phyloP scores from a whole-genome alignment of 2,329 filamentous ascomycete genomes.

The Xylaria sp. region DNA sequence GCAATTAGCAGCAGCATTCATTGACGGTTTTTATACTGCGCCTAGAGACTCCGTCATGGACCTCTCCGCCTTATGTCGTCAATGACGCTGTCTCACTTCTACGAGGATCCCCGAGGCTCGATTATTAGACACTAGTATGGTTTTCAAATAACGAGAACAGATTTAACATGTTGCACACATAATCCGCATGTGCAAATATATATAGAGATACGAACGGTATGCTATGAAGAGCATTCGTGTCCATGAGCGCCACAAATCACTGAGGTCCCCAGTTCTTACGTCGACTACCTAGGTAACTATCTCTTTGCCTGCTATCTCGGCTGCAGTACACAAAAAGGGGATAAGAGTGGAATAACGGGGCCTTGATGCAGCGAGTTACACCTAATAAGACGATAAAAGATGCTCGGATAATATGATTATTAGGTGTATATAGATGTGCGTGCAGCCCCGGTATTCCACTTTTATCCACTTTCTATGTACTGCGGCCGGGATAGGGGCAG shows the following conservation, averaged over 20 bases:
- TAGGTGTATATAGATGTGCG: no score
- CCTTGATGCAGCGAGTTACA: no score
- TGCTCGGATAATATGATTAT: no score
- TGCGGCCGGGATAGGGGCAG: no score
- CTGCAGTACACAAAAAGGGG: no score
- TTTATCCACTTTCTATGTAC: no score
- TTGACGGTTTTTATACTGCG: not conserved
- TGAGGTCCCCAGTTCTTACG: not conserved
- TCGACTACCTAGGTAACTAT: no score
- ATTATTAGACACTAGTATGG: not conserved
- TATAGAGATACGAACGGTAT: not conserved
- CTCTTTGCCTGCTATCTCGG: no score
- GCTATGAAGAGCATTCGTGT: not conserved
- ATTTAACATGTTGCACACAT: not conserved
- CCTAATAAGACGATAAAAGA: no score
- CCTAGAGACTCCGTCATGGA: not conserved
- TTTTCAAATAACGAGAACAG: not conserved
- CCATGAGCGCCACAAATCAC: constrained; percentile 13
- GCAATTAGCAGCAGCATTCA: no score
- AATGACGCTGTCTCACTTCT: not conserved
- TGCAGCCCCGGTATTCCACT: no score
- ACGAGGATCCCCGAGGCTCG: not conserved
- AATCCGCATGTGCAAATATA: not conserved
- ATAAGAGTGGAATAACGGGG: no score
- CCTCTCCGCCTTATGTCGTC: not conserved